Base-by-base conservation (phyloP, 176 grass and related monocot species). In the Musa schizocarpa region DNA sequence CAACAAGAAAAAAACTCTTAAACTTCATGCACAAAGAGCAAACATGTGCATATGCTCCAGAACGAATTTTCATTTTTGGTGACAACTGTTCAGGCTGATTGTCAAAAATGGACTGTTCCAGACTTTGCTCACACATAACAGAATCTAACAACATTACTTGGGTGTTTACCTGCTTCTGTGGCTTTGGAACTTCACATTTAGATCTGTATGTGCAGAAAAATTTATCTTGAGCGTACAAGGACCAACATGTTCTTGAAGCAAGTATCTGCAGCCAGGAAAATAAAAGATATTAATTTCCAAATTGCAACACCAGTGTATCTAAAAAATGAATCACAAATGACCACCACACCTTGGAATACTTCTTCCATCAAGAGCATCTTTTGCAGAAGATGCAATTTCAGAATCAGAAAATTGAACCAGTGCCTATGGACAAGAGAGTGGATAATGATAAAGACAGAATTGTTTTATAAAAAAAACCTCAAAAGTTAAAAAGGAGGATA, bases 131-230 rank as follows among this genome's bases (percentile, higher is more conserved):
- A 34, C 29, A 43, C 34, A 43, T 43, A 43, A 43, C 34, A 43
- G 6, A 43, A 43, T 43, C 34, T 43, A 43, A 43, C 34, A 43
- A 6, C 34, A 43, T 43, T 43, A 43, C 34, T 43, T 6, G 34
- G 34, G 34, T 43, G 34, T 43, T 43, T 43, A 91, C 95, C 95
- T 94, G 86, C 90, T 99, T 22, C 95, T 86, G 65, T 94, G 89
- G 68, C 88, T 91, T 81, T 99, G 95, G 56, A 99, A 99, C 82
- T 92, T 99, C 69, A 99, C 91, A 55, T 94, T 99, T 69, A 99
- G 76, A 89, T 99, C 95, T 52, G 85, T 84, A 86, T 99, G 90
- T 9, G 90, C 90, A 85, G 90, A 99, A 79, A 91, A 99, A 50
- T 88, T 87, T 77, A 99, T 99, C 34, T 86, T 72, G 82, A 99